Base-by-base conservation (phyloP, 768 basidiomycete genomes). In the Hericium rajendrae region DNA sequence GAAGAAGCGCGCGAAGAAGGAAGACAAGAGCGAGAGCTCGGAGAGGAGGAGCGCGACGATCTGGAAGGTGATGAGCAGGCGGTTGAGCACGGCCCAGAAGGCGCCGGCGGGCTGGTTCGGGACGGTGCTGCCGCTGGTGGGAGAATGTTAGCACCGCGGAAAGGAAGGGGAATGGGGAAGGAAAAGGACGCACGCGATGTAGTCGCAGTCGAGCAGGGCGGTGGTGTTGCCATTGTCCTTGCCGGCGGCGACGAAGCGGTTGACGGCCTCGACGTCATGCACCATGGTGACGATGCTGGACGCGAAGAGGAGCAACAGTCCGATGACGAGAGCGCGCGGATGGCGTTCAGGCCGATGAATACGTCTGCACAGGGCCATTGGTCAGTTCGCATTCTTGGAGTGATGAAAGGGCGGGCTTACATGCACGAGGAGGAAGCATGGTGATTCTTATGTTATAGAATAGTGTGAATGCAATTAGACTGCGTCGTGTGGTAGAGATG, bases 61-160 rank as follows among this genome's bases (percentile, higher is more conserved):
- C 74, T 94, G 88, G 70, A 88, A 84, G 60, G 93, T 82, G 69
- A 95, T 91, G 69, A 95, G 80, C 56, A 95, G 78, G 59, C 90
- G 78, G 71, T 91, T 91, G 60, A 94, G 74, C 60, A 95, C 84
- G 4, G 90, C 88, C 89, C 92, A 97, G 73, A 97, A 95, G 9
- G 82, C 80, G 26, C 93, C 93, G 18, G 89, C 93, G 32, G 89
- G 80, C 69, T 95, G 92, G 70, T 91, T 91, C 4, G 93, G 93
- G 4, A 97, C 91, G 2, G 91, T 91, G 69, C 85, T 89, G 51
- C 70, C 65, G 57, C 82, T 86, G 56, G 4, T 9, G 3, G 41
- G 41, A 20, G 20, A 4, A 6, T 16, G 41, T 46, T 1, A 46
- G 41, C 60, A 22, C 22, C 22, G 49, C 57, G 13, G 53, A 18